A percentile compares a stretch with the other conserved stretches of the same genome.
These are phyloP conservation scores for Pseudogymnoascus sp. DNA, from an alignment of 2,329 filamentous ascomycete species.

Conservation along the genomic window DNA sequence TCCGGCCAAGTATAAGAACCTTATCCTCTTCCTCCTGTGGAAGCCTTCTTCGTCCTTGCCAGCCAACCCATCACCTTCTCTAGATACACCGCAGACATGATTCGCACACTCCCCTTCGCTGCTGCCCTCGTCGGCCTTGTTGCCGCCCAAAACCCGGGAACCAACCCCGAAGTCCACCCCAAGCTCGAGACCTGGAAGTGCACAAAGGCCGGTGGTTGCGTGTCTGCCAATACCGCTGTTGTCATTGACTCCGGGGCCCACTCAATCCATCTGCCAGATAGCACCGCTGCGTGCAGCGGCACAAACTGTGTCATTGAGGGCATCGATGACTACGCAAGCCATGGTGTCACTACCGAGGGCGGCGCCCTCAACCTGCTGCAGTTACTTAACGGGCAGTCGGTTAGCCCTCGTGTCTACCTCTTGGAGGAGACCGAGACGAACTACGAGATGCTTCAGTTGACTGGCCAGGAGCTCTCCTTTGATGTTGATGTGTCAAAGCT, in stretches of 20 bases:
- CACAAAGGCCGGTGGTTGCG: slow-evolving; percentile 45
- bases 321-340: slow-evolving; percentile 41
- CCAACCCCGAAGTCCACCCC: slow-evolving; percentile 43
- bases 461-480: slow-evolving; percentile 40
- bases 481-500: slow-evolving; percentile 37
- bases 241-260: slow-evolving; percentile 47
- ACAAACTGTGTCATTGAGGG: slow-evolving; percentile 50
- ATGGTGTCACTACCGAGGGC: slow-evolving; percentile 37
- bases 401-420: slow-evolving; percentile 41
- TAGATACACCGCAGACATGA: slow-evolving; percentile 6
- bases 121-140: slow-evolving; percentile 21
- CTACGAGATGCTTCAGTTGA: slow-evolving; percentile 41
- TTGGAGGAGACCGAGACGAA: slow-evolving; percentile 36
- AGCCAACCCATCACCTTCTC: not conserved
- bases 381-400: slow-evolving; percentile 21
- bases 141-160: slow-evolving; percentile 35
- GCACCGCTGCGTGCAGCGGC: slow-evolving; percentile 43
- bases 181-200: slow-evolving; percentile 47
- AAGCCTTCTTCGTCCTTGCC: not conserved
- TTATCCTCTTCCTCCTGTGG: not conserved
- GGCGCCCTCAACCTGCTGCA: slow-evolving; percentile 33
- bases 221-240: slow-evolving; percentile 40
- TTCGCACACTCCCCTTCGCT: not conserved
- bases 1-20: not conserved
- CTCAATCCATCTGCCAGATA: slow-evolving; percentile 39